Evolutionary conservation across 179 eudicot species (phyloP), one percentile per base, ranked within the genome.

Genomic region (Kewa caespitosa): DNA sequence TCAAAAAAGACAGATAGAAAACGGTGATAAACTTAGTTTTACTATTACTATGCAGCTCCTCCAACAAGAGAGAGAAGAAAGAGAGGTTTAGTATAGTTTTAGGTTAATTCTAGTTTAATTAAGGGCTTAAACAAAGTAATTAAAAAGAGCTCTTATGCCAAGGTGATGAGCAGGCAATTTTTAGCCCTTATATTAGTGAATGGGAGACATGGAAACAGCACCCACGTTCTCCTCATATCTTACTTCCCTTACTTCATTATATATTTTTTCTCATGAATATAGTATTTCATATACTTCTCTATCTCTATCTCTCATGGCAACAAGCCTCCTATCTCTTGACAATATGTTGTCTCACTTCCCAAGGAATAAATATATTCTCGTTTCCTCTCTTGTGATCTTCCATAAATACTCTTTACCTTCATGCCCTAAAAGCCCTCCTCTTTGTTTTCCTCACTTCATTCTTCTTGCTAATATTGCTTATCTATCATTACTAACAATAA

Each of bases 151-250:
- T 78, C 90, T 69, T 77, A 48, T 79, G 90, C 89, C 92, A 84
- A 90, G 85, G 87, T 79, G 89, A 90, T 86, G 84, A 86, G 67
- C 79, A 66, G 79, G 61, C 67, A 70, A 55, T 42, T 17, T 10
- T 38, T 25, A 60, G 67, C 32, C 57, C 76, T 52, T 60, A 38
- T 55, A 20, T 13, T 76, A 79, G 75, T 69, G 80, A 76, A 81
- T 83, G 74, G 89, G 84, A 81, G 89, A 90, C 89, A 89, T 68
- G 88, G 94, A 83, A 92, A 89, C 97, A 88, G 88, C 79, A 70
- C 88, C 94, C 97, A 93, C 92, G 97, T 93, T 93, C 92, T 87
- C 85, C 88, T 87, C 90, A 85, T 87, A 85, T 81, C 84, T 81
- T 74, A 48, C 67, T 69, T 69, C 31, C 67, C 28, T 59, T 57